Conservation (phyloP, 192 early-diverging fungal genomes). For the Rhizoclosmatium globosum region DNA sequence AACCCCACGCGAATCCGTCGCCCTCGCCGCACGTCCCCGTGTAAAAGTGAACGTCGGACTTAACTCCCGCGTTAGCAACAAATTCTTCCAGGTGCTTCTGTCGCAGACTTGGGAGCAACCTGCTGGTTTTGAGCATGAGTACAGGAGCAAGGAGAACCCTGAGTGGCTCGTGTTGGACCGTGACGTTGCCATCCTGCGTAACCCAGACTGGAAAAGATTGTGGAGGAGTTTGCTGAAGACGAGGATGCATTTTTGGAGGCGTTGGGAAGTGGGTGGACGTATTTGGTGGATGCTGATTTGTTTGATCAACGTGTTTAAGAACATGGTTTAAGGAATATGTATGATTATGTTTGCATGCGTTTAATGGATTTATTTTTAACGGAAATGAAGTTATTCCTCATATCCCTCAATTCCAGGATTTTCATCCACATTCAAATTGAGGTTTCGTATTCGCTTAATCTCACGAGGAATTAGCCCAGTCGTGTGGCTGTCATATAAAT, state of each 20-base stretch:
- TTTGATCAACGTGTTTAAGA: too few relatives aligned
- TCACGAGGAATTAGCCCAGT: too few relatives aligned
- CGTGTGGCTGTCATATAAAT: too few relatives aligned
- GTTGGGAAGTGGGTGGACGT: slow-evolving; percentile 40
- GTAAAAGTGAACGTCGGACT: background rate
- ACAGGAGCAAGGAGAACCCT: background rate
- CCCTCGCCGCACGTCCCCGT: slow-evolving; percentile 1
- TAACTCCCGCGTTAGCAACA: slow-evolving; percentile 12
- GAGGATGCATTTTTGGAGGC: too few relatives aligned
- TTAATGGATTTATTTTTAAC: too few relatives aligned
- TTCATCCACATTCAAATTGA: too few relatives aligned
- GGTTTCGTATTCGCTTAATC: too few relatives aligned
- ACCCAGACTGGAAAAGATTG: slow-evolving; percentile 5
- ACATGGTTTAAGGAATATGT: too few relatives aligned
- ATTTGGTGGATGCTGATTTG: slow-evolving; percentile 42
- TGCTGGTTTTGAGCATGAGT: background rate
- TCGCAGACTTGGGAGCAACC: slow-evolving; percentile 10
- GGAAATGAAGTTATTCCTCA: too few relatives aligned
- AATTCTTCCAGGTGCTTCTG: slow-evolving; percentile 39
- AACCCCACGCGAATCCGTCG: slow-evolving; percentile 6
- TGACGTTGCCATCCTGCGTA: slow-evolving; percentile 28
- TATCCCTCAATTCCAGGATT: too few relatives aligned
- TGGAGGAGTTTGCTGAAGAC: slow-evolving; percentile 6
- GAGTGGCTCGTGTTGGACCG: slow-evolving; percentile 26
- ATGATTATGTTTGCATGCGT: too few relatives aligned